A percentile compares a stretch with the other conserved stretches of the same genome.
phyloP scores from a whole-genome alignment of 169 alveolate species.

The Plasmodium ovale region DNA sequence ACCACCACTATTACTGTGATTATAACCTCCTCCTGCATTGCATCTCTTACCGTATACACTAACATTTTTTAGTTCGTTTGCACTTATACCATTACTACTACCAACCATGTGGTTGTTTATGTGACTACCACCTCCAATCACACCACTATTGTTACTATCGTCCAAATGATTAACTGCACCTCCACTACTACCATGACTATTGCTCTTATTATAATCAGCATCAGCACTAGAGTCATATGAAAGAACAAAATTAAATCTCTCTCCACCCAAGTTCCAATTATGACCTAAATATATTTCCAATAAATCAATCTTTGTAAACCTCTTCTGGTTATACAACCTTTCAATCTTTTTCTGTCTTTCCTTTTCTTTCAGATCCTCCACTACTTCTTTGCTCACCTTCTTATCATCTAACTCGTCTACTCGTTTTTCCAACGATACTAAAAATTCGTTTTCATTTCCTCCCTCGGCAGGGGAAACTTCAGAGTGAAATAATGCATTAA shows the following conservation, averaged over 20 bases:
- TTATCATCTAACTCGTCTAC: constrained; percentile 7
- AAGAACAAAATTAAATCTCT: constrained; percentile 46
- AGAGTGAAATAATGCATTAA: too few relatives aligned
- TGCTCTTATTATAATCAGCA: constrained; percentile 20
- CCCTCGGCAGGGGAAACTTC: too few relatives aligned
- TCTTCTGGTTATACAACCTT: constrained; percentile 17
- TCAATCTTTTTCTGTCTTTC: constrained; percentile 20
- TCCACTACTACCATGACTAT: neutral
- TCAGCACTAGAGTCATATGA: constrained; percentile 11
- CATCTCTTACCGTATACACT: constrained; percentile 1
- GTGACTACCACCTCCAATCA: neutral
- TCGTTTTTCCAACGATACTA: constrained; percentile 25
- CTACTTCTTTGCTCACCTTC: neutral
- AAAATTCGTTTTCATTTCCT: neutral
- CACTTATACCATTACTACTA: neutral
- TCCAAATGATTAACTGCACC: neutral
- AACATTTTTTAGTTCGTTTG: neutral
- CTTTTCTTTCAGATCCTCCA: constrained; percentile 3
- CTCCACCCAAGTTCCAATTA: constrained; percentile 24
- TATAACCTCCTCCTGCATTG: neutral
- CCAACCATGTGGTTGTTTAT: neutral
- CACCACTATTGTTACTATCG: neutral
- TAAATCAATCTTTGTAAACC: constrained; percentile 44
- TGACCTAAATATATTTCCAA: constrained; percentile 59
- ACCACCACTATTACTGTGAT: neutral